These are phyloP conservation scores for Lagenidium sp. DNA, from an alignment of 352 stramenopile species.

Conservation along the genomic window DNA sequence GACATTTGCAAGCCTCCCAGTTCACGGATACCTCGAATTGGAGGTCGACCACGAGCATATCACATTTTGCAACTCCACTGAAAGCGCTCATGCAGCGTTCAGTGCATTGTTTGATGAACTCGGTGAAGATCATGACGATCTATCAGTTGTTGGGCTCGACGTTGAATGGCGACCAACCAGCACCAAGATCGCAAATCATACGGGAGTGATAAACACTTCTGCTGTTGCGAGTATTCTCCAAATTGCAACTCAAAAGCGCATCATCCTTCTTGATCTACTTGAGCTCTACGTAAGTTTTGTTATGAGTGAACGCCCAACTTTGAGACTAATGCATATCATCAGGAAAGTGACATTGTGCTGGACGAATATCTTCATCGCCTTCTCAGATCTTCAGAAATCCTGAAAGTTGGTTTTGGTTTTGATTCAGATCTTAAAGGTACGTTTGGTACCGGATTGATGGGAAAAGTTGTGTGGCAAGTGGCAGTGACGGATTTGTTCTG, in stretches of 20 bases:
- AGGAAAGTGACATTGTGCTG: constrained; percentile 39
- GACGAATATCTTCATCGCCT: constrained; percentile 28
- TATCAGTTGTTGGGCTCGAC: constrained; percentile 34
- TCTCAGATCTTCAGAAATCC: constrained; percentile 18
- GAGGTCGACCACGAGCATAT: constrained; percentile 12
- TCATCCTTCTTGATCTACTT: constrained; percentile 56
- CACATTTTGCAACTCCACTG: constrained; percentile 33
- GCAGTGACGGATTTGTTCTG: background rate
- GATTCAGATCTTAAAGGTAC: constrained; percentile 59
- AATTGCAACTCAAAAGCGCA: constrained; percentile 28
- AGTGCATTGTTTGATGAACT: constrained; percentile 15
- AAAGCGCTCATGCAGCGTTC: constrained; percentile 3
- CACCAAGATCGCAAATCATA: constrained; percentile 16
- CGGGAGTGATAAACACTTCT: constrained; percentile 10
- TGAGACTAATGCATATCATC: no score
- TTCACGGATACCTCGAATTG: constrained; percentile 23
- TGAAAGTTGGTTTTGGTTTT: constrained; percentile 68
- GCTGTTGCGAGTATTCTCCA: constrained; percentile 53
- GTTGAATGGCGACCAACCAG: constrained; percentile 55
- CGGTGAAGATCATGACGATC: background rate
- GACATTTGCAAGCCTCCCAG: constrained; percentile 7
- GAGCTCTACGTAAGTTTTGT: constrained; percentile 47
- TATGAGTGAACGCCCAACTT: no score
- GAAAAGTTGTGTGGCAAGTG: background rate
- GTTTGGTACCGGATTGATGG: background rate